Base-by-base conservation (phyloP, 2,329 filamentous ascomycete species). In the Clonostachys chloroleuca region DNA sequence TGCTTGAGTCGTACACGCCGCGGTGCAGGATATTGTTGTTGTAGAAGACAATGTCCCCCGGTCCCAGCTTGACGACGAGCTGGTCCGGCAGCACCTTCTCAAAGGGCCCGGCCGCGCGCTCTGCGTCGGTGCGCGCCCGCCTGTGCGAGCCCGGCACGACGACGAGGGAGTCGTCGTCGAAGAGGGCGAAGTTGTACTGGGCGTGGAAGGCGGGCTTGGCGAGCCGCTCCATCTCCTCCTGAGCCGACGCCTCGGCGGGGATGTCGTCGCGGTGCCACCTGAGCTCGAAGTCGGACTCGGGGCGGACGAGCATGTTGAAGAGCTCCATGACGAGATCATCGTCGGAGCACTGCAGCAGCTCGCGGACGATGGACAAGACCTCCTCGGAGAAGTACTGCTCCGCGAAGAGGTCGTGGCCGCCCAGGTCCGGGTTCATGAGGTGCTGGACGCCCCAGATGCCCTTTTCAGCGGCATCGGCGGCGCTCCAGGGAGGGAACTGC, bases 401-500 rank as follows among this genome's bases (percentile, higher is more conserved):
- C 6, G 83, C 78, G 65, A 92, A 95, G 4, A 74, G 62, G 4
- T 73, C 64, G 50, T 80, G 74, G 46, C 79, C 77, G 0, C 82
- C 78, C 55, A 92, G 80, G 2, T 75, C 71, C 0, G 89, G 89
- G 64, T 92, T 85, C 58, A 95, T 74, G 6, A 95, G 77, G 65
- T 92, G 87, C 72, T 95, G 90, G 4, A 95, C 86, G 52, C 89
- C 90, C 91, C 90, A 95, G 65, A 95, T 95, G 17, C 89, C 89
- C 45, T 75, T 64, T 4, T 70, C 66, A 2, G 70, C 66, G 0
- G 73, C 70, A 2, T 75, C 69, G 44, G 74, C 72, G n/a, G 73
- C 73, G 5, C 78, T 72, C 90, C 90, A 95, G 0, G 91, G 91
- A 1, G 90, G 91, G 69, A 95, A 96, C 67, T 95, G 90, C 66